Percentiles rank a stretch among this genome's conserved stretches.
Evolutionary conservation across 139 green algal genomes (phyloP).

Genomic region (Chlorella sp.): DNA sequence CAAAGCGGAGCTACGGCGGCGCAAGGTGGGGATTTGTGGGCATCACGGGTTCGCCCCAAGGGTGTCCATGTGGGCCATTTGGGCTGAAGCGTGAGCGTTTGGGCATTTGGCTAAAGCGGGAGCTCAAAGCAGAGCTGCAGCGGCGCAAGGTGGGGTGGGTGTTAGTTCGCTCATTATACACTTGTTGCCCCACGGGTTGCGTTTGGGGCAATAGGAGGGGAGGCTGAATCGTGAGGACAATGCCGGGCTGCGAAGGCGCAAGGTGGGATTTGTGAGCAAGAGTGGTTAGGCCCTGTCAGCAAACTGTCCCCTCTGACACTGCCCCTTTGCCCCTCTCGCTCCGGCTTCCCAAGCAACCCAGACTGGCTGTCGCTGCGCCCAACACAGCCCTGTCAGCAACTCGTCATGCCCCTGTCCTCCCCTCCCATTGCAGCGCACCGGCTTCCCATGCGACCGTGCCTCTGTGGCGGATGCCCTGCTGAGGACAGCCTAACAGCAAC

Average conservation of each 20-base stretch:
- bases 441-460: not conserved
- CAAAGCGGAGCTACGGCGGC: constrained; percentile 27
- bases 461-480: constrained; percentile 25
- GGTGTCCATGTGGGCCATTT: not conserved
- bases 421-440: not conserved
- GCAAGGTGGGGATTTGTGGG: not conserved
- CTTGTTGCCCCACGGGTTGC: too few species aligned
- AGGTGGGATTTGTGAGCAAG: not conserved
- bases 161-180: too few species aligned
- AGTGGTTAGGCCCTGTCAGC: too few species aligned
- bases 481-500: not conserved
- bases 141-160: too few species aligned
- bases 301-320: too few species aligned
- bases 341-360: too few species aligned
- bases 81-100: not conserved
- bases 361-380: not conserved
- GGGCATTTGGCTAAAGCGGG: not conserved
- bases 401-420: not conserved
- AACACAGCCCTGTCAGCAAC: not conserved
- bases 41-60: not conserved
- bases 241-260: too few species aligned
- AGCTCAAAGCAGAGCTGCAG: constrained; percentile 17
- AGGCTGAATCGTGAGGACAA: too few species aligned
- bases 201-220: too few species aligned
- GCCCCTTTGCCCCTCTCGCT: too few species aligned